Base-by-base conservation (phyloP, 129 eudicot genomes). In the Calendula officinalis region DNA sequence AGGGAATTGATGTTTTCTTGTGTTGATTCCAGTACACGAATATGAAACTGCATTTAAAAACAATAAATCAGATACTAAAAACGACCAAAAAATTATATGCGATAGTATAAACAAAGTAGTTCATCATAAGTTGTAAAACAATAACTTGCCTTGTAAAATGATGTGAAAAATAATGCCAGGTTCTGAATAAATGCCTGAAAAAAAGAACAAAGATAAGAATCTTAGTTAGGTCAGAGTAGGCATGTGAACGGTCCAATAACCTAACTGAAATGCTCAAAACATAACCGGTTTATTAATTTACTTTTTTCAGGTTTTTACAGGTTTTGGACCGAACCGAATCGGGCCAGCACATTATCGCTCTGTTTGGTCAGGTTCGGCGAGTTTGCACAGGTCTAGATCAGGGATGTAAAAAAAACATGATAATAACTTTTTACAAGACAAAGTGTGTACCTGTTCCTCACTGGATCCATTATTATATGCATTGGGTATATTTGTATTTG, bases 101-200 rank as follows among this genome's bases (percentile, higher is more conserved):
- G 44, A 15, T 8, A 16, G 34, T 5, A 60, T 10, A 7, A 30
- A 42, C 16, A 60, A 30, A 43, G 27, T 22, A 61, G 67, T 61
- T 5, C 8, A 27, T 9, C 16, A 1, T 5, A 41, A 8, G 17
- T 10, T 37, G 50, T 34, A 27, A 44, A 53, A 51, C 5, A 55
- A 54, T 10, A 53, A 73, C 79, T 83, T 71, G 66, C 99, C 97
- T 94, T 94, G 70, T 60, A 94, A 71, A 94, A 94, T 13, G 97
- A 83, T 40, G 99, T 89, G 71, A 94, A 94, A 64, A 94, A 94
- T 74, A 94, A 68, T 1, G 99, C 99, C 82, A 94, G 74, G 38
- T 94, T 94, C 80, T 94, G 99, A 67, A 94, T 86, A 52, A 94
- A 94, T 12, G 99, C 99, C 99, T 94, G 95, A 41, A 72, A 41